phyloP scores from a whole-genome alignment of 2,329 filamentous ascomycete genomes.

The Davidsoniella virescens region DNA sequence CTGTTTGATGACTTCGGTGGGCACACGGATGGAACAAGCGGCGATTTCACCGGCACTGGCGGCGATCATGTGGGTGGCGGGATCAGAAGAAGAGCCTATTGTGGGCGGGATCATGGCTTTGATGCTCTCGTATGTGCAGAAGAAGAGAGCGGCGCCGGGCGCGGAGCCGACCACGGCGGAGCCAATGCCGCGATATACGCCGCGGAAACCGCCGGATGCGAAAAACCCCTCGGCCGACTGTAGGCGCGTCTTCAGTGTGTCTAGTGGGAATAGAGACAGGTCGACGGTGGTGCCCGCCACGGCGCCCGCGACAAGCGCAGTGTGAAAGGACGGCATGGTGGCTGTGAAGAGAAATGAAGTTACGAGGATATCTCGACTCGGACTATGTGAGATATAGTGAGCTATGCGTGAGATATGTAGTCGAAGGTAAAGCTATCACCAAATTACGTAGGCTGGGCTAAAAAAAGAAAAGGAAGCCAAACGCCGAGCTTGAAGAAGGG shows the following conservation, averaged over 20 bases:
- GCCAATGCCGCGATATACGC: conserved; percentile 86
- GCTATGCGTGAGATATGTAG: too few relatives aligned
- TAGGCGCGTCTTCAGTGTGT: conserved; percentile 95
- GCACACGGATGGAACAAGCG: conserved; percentile 81
- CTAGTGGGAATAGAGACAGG: conserved; percentile 90
- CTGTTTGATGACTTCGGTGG: conserved; percentile 95
- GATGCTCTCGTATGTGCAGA: conserved; percentile 76
- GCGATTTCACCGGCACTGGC: conserved; percentile 78
- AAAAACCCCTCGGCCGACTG: conserved; percentile 69
- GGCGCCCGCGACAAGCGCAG: conserved; percentile 62
- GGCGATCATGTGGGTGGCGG: conserved; percentile 55
- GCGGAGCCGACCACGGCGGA: conserved; percentile 81
- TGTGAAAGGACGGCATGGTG: conserved; percentile 33
- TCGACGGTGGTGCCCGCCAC: conserved; percentile 92
- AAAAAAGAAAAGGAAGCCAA: too few relatives aligned
- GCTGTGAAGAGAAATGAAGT: not conserved
- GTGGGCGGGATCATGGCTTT: conserved; percentile 36
- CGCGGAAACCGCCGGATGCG: conserved; percentile 69
- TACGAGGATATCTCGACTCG: too few relatives aligned
- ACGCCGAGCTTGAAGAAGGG: not conserved
- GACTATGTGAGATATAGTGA: not conserved
- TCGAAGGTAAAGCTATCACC: not conserved
- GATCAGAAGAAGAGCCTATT: conserved; percentile 16
- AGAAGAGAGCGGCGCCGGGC: conserved; percentile 90
- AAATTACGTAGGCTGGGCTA: not conserved